Conservation (phyloP, 2,329 filamentous ascomycete species). For the Neofusicoccum laricinum region DNA sequence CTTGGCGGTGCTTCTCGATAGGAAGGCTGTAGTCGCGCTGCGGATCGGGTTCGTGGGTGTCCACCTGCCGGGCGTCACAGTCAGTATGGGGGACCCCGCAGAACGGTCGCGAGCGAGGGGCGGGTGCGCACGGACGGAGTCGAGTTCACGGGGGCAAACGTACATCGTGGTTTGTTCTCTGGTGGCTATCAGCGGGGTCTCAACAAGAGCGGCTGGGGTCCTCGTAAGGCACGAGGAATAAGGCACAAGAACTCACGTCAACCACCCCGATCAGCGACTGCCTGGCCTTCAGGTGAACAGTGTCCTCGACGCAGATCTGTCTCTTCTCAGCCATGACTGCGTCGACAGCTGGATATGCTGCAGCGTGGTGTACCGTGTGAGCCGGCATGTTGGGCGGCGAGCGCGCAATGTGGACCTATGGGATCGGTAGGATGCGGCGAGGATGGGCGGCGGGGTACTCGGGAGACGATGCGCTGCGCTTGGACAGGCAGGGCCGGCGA, state of each 20-base stretch:
- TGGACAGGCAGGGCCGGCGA: conserved; percentile 1
- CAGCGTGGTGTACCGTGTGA: conserved; percentile 4
- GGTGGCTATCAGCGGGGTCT: conserved; percentile 15
- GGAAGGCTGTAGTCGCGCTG: conserved; percentile 38
- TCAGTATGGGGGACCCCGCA: background rate
- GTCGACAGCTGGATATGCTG: background rate
- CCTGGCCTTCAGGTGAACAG: conserved; percentile 39
- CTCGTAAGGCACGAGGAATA: background rate
- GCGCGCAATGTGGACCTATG: background rate
- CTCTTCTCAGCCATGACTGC: conserved; percentile 2
- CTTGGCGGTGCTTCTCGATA: conserved; percentile 33
- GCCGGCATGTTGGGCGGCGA: background rate
- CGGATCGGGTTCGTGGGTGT: conserved; percentile 45
- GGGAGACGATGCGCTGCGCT: background rate
- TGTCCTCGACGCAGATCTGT: conserved; percentile 41
- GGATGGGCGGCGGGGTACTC: background rate
- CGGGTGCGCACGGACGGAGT: background rate
- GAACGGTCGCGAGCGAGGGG: background rate
- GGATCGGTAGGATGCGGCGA: background rate
- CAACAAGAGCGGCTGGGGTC: background rate
- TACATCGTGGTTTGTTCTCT: conserved; percentile 34
- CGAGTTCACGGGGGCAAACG: conserved; percentile 17
- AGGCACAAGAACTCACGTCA: conserved; percentile 30
- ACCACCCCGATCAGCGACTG: conserved; percentile 43
- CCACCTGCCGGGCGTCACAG: conserved; percentile 33